Percentiles rank a stretch among this genome's conserved stretches.
These are phyloP conservation scores for Stachybotrys chlorohalonatus DNA, from an alignment of 2,329 filamentous ascomycete genomes.

Conservation along the genomic window DNA sequence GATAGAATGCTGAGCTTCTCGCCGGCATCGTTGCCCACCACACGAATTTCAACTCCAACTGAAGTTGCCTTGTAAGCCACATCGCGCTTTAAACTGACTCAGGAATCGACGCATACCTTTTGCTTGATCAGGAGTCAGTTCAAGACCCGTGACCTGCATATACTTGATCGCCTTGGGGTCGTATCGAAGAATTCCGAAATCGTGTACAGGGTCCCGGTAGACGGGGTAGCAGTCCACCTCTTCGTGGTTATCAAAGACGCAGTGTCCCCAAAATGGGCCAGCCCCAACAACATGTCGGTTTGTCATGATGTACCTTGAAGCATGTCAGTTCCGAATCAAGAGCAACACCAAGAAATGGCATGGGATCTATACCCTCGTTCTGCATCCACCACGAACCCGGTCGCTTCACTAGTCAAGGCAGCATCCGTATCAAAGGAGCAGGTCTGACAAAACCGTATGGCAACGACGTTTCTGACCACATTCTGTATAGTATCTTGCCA, in stretches of 20 bases:
- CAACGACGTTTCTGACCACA: conserved; percentile 91
- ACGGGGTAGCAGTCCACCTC: conserved; percentile 93
- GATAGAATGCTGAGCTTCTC: conserved; percentile 98
- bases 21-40: conserved; percentile 96
- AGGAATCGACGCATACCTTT: conserved; percentile 35
- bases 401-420: conserved; percentile 89
- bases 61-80: conserved; percentile 2
- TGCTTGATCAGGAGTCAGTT: conserved; percentile 77
- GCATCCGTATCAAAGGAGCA: conserved; percentile 97
- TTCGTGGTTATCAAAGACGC: conserved; percentile 98
- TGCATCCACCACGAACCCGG: conserved; percentile 94
- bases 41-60: conserved; percentile 89
- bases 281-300: conserved; percentile 91
- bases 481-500: conserved; percentile 95
- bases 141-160: conserved; percentile 77
- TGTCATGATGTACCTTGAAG: conserved; percentile 62
- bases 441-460: conserved; percentile 98
- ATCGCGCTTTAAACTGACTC: background rate
- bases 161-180: conserved; percentile 95
- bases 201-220: conserved; percentile 96
- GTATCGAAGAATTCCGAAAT: conserved; percentile 95
- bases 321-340: background rate
- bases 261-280: conserved; percentile 96
- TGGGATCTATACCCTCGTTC: conserved; percentile 59
- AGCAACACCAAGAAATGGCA: background rate